Evolutionary conservation across 2,329 filamentous ascomycete species (phyloP), one percentile per base, ranked within the genome.

Genomic region (Sporothrix luriei): DNA sequence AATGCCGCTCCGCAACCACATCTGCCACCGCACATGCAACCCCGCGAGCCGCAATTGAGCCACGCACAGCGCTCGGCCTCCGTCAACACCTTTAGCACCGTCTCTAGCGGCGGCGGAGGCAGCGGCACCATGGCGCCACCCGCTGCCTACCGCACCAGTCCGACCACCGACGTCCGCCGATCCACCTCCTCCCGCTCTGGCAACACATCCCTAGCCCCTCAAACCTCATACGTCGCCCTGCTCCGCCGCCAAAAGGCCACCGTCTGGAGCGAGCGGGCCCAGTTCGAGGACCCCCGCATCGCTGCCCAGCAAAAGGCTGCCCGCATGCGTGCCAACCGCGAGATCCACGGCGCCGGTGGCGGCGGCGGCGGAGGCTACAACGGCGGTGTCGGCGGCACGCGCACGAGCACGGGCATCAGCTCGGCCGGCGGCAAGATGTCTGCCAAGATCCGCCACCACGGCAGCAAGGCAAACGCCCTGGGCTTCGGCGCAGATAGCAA

Each of bases 221-320:
- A 90, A 1, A 85, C 85, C n/a, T 90, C 93, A 73, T 99, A 99
- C 79, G 95, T 99, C 66, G 94, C 95, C 48, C 85, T 97, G n/a
- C 90, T 99, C 81, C 89, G 95, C 72, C 94, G 94, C 78, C 95
- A 99, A 80, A 98, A 98, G 79, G 95, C 93, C 43, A 99, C 95
- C 0, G 95, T 99, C 4, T 99, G 95, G 95, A 97, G 94, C 82
- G 95, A 98, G 78, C 90, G 94, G 68, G 87, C 94, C 11, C 95
- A 99, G 78, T 89, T 92, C 72, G 93, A 98, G 79, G 95, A 99
- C 78, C 92, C 94, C 0, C 87, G 93, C 66, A 82, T 95, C 70
- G 82, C 90, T 4, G 93, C 93, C 38, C 91, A 94, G 76, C 93
- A 97, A 78, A 88, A 91, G 70, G 91, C 91, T 49, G 95, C 94